Evolutionary conservation across 257 asterid genomes (phyloP).

Genomic region (Fraxinus cuspidata): DNA sequence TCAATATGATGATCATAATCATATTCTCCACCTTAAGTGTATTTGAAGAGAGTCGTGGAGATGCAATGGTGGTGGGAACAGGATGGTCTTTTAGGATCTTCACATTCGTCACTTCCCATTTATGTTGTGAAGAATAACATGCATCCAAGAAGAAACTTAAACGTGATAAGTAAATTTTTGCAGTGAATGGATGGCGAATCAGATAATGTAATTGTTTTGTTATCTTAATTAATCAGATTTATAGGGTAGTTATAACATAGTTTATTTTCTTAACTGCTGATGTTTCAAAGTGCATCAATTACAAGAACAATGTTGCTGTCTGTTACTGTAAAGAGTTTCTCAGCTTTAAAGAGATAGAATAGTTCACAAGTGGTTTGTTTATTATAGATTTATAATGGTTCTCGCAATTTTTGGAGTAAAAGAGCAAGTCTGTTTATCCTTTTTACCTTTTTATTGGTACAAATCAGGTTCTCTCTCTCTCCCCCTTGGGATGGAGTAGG

Average conservation of each 20-base stretch:
- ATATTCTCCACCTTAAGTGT: background rate
- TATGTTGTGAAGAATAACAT: background rate
- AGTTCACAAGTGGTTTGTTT: background rate
- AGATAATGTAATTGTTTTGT: background rate
- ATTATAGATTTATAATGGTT: too few relatives aligned
- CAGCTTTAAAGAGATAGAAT: background rate
- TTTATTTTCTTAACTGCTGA: background rate
- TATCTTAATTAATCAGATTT: conserved; percentile 6
- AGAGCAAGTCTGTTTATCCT: background rate
- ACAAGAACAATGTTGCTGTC: background rate
- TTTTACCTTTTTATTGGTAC: background rate
- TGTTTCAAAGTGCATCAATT: conserved; percentile 5
- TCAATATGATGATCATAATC: background rate
- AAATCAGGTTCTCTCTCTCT: too few relatives aligned
- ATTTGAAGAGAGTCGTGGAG: background rate
- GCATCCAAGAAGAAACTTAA: background rate
- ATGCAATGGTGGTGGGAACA: background rate
- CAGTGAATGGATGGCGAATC: background rate
- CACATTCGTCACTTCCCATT: background rate
- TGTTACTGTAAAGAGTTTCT: background rate
- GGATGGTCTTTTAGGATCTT: background rate
- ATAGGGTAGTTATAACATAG: background rate
- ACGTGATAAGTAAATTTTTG: background rate
- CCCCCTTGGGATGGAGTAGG: background rate
- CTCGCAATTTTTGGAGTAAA: background rate